These are phyloP conservation scores for Neofusicoccum sp. DNA, from an alignment of 2,329 filamentous ascomycete genomes.

Conservation along the genomic window DNA sequence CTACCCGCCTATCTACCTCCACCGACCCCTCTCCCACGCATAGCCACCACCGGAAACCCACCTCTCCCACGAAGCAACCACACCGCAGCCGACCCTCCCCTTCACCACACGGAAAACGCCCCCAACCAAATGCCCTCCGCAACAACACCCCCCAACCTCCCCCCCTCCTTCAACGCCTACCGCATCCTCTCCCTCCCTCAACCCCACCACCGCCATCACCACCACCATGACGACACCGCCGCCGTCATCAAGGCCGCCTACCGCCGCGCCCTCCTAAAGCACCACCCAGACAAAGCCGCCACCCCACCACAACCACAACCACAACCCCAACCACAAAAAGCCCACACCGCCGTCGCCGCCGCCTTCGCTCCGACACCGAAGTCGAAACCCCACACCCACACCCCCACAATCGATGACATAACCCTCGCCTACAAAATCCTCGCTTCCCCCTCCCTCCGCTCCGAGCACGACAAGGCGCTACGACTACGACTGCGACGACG, in stretches of 20 bases:
- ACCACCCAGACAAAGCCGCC: slow-evolving; percentile 58
- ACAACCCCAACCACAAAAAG: background rate
- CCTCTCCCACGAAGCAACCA: background rate
- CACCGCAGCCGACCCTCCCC: background rate
- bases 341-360: background rate
- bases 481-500: background rate
- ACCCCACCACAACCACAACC: background rate
- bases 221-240: background rate
- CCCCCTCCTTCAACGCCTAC: slow-evolving; percentile 18
- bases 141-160: background rate
- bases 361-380: background rate
- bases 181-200: slow-evolving; percentile 11
- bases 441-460: slow-evolving; percentile 41
- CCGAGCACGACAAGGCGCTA: slow-evolving; percentile 47
- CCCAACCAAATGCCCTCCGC: background rate
- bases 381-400: slow-evolving; percentile 44
- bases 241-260: slow-evolving; percentile 44
- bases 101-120: background rate
- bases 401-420: slow-evolving; percentile 55
- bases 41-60: background rate
- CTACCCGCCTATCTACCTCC: no score
- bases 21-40: background rate
- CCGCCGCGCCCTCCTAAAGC: slow-evolving; percentile 53
- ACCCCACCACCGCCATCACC: background rate
- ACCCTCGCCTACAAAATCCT: slow-evolving; percentile 58